phyloP scores from a whole-genome alignment of 2,329 filamentous ascomycete genomes.

The Zasmidium angulare region DNA sequence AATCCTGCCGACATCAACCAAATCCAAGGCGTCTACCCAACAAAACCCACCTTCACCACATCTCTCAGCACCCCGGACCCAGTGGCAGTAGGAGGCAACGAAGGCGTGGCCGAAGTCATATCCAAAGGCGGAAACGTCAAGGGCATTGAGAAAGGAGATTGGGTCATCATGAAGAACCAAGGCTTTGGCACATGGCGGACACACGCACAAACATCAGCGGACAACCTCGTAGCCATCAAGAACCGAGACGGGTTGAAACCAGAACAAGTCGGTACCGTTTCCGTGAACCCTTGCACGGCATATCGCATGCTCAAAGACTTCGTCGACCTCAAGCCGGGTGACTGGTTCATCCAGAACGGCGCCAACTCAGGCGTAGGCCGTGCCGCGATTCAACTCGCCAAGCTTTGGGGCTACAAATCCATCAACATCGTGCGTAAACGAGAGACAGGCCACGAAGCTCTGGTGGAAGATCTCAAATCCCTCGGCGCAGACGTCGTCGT shows the following conservation, averaged over 20 bases:
- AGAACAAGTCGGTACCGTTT: conserved; percentile 81
- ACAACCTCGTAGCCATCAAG: conserved; percentile 66
- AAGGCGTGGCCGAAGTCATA: conserved; percentile 90
- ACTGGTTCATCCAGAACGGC: conserved; percentile 97
- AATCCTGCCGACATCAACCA: conserved; percentile 99
- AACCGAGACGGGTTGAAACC: conserved; percentile 69
- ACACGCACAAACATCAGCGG: conserved; percentile 67
- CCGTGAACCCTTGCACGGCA: conserved; percentile 90
- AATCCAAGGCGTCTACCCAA: conserved; percentile 93
- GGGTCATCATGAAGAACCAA: conserved; percentile 83
- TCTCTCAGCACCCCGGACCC: conserved; percentile 74
- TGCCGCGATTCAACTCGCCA: conserved; percentile 83
- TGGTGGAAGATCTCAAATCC: conserved; percentile 60
- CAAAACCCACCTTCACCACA: conserved; percentile 74
- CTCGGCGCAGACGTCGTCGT: conserved; percentile 65
- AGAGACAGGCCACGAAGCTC: conserved; percentile 63
- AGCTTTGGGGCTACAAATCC: conserved; percentile 82
- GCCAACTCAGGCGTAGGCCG: conserved; percentile 92
- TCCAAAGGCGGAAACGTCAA: conserved; percentile 63
- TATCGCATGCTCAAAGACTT: conserved; percentile 92
- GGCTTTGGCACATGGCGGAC: conserved; percentile 95
- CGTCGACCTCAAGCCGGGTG: conserved; percentile 64
- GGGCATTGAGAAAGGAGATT: conserved; percentile 73
- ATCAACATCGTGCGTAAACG: conserved; percentile 85
- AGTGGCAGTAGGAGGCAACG: conserved; percentile 80